These are phyloP conservation scores for Volvox africanus DNA, from an alignment of 139 green algal species.

Conservation along the genomic window DNA sequence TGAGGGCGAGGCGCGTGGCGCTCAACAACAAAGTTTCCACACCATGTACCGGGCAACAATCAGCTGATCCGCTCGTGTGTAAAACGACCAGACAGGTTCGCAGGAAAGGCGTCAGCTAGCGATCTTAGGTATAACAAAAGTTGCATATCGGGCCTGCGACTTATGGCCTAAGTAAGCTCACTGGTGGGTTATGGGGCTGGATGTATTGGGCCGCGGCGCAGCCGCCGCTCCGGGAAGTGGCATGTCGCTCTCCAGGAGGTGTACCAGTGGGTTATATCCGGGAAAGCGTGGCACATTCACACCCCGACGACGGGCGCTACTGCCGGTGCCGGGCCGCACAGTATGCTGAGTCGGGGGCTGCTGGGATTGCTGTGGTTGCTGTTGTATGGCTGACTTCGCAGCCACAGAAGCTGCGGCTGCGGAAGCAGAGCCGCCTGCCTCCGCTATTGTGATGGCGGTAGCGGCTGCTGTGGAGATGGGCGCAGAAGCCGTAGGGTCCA, in stretches of 20 bases:
- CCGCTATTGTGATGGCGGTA: background rate
- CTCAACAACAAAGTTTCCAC: too few species aligned
- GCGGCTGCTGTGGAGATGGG: background rate
- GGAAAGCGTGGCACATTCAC: constrained; percentile 16
- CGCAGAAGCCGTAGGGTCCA: background rate
- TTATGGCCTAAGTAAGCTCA: background rate
- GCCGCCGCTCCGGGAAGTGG: constrained; percentile 2
- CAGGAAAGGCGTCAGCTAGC: too few species aligned
- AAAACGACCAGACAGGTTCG: too few species aligned
- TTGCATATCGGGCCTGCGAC: too few species aligned
- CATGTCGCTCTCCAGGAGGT: constrained; percentile 12
- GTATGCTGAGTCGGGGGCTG: background rate
- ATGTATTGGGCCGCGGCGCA: background rate
- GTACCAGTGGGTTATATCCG: constrained; percentile 46
- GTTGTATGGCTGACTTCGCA: background rate
- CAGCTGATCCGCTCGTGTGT: too few species aligned
- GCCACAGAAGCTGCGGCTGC: background rate
- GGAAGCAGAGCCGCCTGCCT: background rate
- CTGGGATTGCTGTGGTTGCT: background rate
- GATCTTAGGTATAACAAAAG: too few species aligned
- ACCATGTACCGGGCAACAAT: too few species aligned
- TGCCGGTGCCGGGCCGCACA: background rate
- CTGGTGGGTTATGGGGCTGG: constrained; percentile 43
- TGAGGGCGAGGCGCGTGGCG: too few species aligned
- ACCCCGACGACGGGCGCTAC: background rate